Conservation (phyloP, 176 grass and related monocot species). For the Raddia guianensis region DNA sequence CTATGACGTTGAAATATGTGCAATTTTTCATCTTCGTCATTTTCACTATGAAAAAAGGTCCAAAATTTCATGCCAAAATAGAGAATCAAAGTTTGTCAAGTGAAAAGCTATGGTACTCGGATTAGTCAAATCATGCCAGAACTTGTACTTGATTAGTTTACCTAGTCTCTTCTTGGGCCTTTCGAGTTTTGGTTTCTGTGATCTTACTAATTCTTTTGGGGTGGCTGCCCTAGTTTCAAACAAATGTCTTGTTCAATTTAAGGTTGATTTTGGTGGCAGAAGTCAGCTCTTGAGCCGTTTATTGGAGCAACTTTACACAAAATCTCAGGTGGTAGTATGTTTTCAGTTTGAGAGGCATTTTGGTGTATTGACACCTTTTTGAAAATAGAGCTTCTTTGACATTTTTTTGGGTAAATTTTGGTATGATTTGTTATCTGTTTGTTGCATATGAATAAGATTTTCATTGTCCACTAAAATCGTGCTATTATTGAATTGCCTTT, state of each 20-base stretch:
- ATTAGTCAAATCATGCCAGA: neutral
- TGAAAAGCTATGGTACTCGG: neutral
- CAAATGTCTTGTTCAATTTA: slow-evolving; percentile 4
- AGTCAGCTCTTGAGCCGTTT: neutral
- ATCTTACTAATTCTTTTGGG: neutral
- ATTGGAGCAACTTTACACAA: neutral
- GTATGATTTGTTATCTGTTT: slow-evolving; percentile 3
- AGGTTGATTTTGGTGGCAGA: neutral
- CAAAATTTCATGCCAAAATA: slow-evolving; percentile 11
- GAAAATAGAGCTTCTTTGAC: neutral
- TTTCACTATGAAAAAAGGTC: slow-evolving; percentile 6
- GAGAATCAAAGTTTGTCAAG: slow-evolving; percentile 1
- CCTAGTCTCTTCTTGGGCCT: neutral
- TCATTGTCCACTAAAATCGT: neutral
- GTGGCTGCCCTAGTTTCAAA: neutral
- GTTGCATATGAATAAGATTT: neutral
- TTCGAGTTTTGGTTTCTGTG: neutral
- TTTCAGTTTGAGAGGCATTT: neutral
- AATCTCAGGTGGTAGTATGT: neutral
- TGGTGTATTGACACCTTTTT: neutral
- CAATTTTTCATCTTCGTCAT: neutral
- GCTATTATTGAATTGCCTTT: no score
- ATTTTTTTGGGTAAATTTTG: neutral
- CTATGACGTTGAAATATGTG: neutral
- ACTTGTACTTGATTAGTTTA: neutral